These are phyloP conservation scores for Pythium biforme DNA, from an alignment of 352 stramenopile species.

Conservation along the genomic window DNA sequence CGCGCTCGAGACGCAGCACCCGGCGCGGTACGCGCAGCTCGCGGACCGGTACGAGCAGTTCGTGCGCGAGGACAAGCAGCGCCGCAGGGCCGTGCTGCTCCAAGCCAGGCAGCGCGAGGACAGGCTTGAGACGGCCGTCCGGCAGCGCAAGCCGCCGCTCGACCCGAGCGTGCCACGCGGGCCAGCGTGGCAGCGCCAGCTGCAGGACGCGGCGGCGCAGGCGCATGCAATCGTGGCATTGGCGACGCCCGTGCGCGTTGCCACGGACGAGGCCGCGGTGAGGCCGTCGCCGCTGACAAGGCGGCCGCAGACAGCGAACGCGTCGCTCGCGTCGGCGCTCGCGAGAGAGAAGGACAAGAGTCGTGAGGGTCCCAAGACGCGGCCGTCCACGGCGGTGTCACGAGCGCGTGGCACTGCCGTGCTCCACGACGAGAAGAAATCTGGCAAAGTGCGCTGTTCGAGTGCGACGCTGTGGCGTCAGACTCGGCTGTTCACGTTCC, in stretches of 20 bases:
- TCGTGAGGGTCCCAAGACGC: background rate
- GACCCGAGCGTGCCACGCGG: slow-evolving; percentile 31
- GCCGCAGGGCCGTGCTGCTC: slow-evolving; percentile 35
- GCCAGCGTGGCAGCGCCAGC: slow-evolving; percentile 27
- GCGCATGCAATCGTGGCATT: background rate
- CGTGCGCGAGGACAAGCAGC: slow-evolving; percentile 39
- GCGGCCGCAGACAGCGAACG: slow-evolving; percentile 14
- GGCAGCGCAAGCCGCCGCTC: slow-evolving; percentile 37
- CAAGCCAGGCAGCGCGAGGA: slow-evolving; percentile 29
- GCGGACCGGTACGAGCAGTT: slow-evolving; percentile 38
- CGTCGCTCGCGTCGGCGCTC: background rate
- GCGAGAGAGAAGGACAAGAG: background rate
- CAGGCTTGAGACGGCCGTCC: slow-evolving; percentile 28
- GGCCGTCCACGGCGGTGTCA: slow-evolving; percentile 6
- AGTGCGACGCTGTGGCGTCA: slow-evolving; percentile 50
- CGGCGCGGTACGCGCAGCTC: slow-evolving; percentile 40
- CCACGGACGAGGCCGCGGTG: no score
- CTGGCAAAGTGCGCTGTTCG: slow-evolving; percentile 33
- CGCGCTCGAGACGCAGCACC: slow-evolving; percentile 43
- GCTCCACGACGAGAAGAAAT: no score
- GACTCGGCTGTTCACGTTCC: slow-evolving; percentile 42
- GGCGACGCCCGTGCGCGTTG: background rate
- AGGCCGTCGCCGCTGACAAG: background rate
- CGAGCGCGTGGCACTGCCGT: background rate
- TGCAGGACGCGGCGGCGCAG: background rate